phyloP scores from a whole-genome alignment of 352 stramenopile species.

The Achlya hypogyna region DNA sequence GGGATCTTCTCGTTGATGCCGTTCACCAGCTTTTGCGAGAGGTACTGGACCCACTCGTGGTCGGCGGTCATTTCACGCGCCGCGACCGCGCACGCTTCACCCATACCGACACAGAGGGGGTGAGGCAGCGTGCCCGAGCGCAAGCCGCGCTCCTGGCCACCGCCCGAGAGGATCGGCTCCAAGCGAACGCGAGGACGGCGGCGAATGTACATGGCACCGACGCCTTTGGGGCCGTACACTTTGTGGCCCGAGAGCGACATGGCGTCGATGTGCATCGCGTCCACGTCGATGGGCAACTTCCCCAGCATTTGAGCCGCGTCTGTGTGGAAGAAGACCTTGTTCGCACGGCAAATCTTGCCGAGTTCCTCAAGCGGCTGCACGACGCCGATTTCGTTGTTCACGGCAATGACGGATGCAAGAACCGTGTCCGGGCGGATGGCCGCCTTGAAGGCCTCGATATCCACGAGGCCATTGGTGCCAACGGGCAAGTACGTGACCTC shows the following conservation, averaged over 20 bases:
- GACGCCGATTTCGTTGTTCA: constrained; percentile 99
- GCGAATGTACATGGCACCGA: constrained; percentile 97
- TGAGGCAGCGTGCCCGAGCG: constrained; percentile 84
- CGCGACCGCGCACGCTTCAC: constrained; percentile 89
- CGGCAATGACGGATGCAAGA: constrained; percentile 96
- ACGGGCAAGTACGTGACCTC: constrained; percentile 97
- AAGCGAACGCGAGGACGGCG: constrained; percentile 93
- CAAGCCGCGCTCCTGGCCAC: constrained; percentile 96
- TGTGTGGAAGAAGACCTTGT: constrained; percentile 98
- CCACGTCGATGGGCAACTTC: constrained; percentile 96
- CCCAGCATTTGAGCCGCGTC: constrained; percentile 98
- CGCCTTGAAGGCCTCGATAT: constrained; percentile 90
- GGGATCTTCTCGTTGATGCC: constrained; percentile 70
- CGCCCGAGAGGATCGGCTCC: constrained; percentile 96
- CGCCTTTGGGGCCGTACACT: constrained; percentile 98
- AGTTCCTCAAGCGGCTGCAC: constrained; percentile 97
- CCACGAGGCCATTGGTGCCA: constrained; percentile 88
- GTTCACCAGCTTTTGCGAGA: constrained; percentile 93
- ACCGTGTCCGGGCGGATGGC: constrained; percentile 94
- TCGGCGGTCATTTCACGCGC: constrained; percentile 94
- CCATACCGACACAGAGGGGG: constrained; percentile 80
- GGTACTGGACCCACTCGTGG: constrained; percentile 85
- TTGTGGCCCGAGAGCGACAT: constrained; percentile 98
- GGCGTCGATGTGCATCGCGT: constrained; percentile 97
- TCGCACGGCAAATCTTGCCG: constrained; percentile 84